Conservation (phyloP, 2,329 filamentous ascomycete species). For the Diaporthe sp. region DNA sequence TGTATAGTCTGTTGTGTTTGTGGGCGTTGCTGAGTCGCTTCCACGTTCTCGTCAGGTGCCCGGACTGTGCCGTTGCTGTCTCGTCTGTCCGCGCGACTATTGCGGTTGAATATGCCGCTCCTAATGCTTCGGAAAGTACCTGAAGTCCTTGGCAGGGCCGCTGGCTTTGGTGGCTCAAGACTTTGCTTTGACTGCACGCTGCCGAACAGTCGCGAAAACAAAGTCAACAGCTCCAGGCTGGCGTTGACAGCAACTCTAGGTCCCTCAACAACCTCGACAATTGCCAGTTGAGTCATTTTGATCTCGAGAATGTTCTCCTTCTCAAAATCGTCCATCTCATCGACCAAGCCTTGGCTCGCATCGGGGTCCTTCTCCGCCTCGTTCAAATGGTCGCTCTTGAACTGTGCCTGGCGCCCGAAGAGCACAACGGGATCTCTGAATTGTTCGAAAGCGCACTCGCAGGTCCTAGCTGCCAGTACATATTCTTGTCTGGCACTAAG, state of each 20-base stretch:
- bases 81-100: constrained; percentile 51
- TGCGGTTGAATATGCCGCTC: constrained; percentile 77
- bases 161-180: constrained; percentile 54
- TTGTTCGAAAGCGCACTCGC: constrained; percentile 91
- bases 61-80: constrained; percentile 48
- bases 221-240: constrained; percentile 83
- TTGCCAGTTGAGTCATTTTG: constrained; percentile 91
- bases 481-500: constrained; percentile 90
- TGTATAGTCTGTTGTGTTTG: constrained; percentile 57
- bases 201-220: constrained; percentile 87
- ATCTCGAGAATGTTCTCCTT: constrained; percentile 92
- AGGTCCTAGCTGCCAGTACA: constrained; percentile 82
- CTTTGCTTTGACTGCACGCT: constrained; percentile 59
- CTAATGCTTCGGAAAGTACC: constrained; percentile 78
- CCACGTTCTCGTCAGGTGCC: constrained; percentile 50
- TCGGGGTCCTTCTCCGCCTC: constrained; percentile 57
- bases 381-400: constrained; percentile 77
- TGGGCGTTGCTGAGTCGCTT: constrained; percentile 49
- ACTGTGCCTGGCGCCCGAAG: constrained; percentile 73
- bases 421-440: constrained; percentile 80
- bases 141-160: constrained; percentile 75
- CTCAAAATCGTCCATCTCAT: constrained; percentile 86
- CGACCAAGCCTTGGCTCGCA: constrained; percentile 68
- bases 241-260: constrained; percentile 89
- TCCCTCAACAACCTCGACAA: constrained; percentile 87